Conservation (phyloP, 805 yeast species). For the Pichia nanzhaoensis region DNA sequence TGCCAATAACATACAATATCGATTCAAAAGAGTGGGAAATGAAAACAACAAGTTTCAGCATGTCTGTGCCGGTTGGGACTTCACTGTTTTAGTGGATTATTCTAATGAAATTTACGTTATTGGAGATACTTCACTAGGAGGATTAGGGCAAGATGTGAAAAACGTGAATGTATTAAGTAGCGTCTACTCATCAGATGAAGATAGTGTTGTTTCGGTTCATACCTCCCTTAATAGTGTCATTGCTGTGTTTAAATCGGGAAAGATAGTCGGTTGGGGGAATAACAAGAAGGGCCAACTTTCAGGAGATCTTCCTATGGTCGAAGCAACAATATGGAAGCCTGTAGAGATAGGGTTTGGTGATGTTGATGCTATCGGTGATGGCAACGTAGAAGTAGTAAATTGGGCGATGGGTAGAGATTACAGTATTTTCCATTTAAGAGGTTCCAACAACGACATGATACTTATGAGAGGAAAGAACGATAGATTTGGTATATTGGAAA, state of each 20-base stretch:
- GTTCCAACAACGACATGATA: not conserved
- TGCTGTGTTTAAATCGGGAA: conserved; percentile 33
- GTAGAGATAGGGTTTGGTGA: conserved; percentile 8
- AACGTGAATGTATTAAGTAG: not conserved
- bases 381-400: conserved; percentile 10
- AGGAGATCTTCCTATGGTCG: conserved; percentile 8
- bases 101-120: conserved; percentile 39
- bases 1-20: too few species aligned
- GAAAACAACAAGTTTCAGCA: conserved; percentile 33
- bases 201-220: conserved; percentile 14
- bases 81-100: conserved; percentile 42
- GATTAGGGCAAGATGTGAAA: not conserved
- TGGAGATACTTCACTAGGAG: conserved; percentile 34
- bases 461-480: conserved; percentile 28
- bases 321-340: conserved; percentile 22
- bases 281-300: conserved; percentile 55
- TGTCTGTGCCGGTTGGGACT: conserved; percentile 79
- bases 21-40: not conserved
- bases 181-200: not conserved
- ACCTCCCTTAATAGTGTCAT: conserved; percentile 45
- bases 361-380: not conserved
- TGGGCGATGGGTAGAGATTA: conserved; percentile 53
- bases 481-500: conserved; percentile 2
- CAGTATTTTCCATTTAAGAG: conserved; percentile 32
- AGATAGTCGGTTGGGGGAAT: conserved; percentile 62